phyloP scores from a whole-genome alignment of 192 early-diverging fungal species.

The Coemansia sp. region DNA sequence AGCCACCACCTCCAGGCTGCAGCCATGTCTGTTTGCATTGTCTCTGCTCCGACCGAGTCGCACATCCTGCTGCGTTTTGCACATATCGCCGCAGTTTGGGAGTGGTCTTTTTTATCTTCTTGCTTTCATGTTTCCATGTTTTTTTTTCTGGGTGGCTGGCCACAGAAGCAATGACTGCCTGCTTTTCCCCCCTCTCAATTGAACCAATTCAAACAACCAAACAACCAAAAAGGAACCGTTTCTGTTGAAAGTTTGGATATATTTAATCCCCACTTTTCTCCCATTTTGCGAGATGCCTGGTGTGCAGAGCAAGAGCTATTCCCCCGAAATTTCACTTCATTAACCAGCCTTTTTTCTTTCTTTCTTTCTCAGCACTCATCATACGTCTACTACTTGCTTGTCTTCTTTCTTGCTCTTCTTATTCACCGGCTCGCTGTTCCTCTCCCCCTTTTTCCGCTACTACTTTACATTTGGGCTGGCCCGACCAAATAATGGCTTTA shows the following conservation, averaged over 20 bases:
- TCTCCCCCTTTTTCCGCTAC: not conserved
- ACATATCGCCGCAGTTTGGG: too few relatives aligned
- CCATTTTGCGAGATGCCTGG: not conserved
- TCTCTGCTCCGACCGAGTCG: too few relatives aligned
- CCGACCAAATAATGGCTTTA: conserved; percentile 10
- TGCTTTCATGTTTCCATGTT: too few relatives aligned
- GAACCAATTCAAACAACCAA: not conserved
- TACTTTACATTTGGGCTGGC: conserved; percentile 7
- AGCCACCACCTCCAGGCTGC: too few relatives aligned
- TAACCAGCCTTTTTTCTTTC: not conserved
- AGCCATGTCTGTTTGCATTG: too few relatives aligned
- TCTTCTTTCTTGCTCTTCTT: not conserved
- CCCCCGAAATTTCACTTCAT: not conserved
- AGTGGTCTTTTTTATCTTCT: too few relatives aligned
- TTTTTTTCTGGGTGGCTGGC: conserved; percentile 11
- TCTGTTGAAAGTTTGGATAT: not conserved
- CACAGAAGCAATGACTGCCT: not conserved
- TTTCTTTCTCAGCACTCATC: not conserved
- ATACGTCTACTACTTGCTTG: not conserved
- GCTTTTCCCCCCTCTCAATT: not conserved
- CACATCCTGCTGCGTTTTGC: too few relatives aligned
- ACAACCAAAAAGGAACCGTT: not conserved
- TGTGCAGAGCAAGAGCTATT: not conserved
- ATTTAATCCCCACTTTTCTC: conserved; percentile 2
- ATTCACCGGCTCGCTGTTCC: not conserved